These are phyloP conservation scores for Albophoma yamanashiensis DNA, from an alignment of 2,329 filamentous ascomycete genomes.

Conservation along the genomic window DNA sequence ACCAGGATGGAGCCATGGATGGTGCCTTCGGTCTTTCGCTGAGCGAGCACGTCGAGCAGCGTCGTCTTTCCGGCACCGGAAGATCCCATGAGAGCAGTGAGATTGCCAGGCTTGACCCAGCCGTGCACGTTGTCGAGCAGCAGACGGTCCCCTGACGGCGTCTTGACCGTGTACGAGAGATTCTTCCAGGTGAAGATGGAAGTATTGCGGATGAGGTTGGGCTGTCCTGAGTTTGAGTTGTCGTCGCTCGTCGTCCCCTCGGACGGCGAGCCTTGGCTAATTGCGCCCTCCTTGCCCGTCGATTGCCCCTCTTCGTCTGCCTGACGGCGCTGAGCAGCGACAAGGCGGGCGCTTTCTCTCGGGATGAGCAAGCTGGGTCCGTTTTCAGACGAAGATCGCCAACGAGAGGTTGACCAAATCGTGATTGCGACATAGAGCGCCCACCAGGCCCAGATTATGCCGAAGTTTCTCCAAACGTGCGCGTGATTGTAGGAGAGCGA, in stretches of 20 bases:
- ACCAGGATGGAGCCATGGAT: conserved; percentile 67
- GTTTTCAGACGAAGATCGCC: conserved; percentile 41
- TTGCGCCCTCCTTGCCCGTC: conserved; percentile 10
- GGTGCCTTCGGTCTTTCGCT: conserved; percentile 67
- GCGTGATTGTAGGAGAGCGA: conserved; percentile 41
- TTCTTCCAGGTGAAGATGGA: conserved; percentile 68
- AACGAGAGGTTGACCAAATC: conserved; percentile 43
- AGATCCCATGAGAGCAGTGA: conserved; percentile 72
- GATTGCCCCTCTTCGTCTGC: conserved; percentile 39
- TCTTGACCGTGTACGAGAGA: conserved; percentile 58
- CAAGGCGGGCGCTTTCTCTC: conserved; percentile 40
- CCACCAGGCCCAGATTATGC: conserved; percentile 55
- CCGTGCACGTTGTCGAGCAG: conserved; percentile 74
- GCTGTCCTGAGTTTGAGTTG: conserved; percentile 3
- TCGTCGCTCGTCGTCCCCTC: conserved; percentile 1
- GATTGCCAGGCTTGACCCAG: conserved; percentile 71
- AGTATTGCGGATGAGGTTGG: conserved; percentile 46
- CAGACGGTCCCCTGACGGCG: conserved; percentile 47
- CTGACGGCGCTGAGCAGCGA: conserved; percentile 12
- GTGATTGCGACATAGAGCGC: conserved; percentile 47
- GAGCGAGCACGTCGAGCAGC: conserved; percentile 71
- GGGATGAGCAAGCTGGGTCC: conserved; percentile 50
- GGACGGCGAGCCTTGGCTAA: neutral
- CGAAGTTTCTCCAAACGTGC: conserved; percentile 50
- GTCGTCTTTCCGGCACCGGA: conserved; percentile 82